A percentile compares a stretch with the other conserved stretches of the same genome.
Evolutionary conservation across 352 stramenopile species (phyloP).

Genomic region (Phytophthora crassamura): DNA sequence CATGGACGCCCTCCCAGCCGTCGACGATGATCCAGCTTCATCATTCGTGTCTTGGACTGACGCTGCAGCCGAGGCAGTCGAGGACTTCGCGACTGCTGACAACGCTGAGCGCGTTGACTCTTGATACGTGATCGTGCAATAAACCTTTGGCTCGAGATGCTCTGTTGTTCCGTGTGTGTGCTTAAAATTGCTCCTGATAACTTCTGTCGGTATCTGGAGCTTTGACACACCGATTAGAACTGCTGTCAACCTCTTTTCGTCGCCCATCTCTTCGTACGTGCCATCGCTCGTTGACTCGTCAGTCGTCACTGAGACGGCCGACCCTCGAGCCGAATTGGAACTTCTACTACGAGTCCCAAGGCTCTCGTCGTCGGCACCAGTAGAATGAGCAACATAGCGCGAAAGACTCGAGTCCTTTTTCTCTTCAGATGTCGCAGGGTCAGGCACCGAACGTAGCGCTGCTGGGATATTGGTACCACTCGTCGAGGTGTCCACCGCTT

Average conservation of each 20-base stretch:
- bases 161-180: conserved; percentile 36
- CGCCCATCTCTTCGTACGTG: conserved; percentile 63
- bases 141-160: conserved; percentile 67
- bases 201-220: conserved; percentile 55
- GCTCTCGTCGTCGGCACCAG: conserved; percentile 27
- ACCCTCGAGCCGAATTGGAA: conserved; percentile 33
- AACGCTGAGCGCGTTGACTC: conserved; percentile 78
- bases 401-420: conserved; percentile 43
- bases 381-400: conserved; percentile 23
- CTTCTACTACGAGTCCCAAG: conserved; percentile 20
- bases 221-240: conserved; percentile 82
- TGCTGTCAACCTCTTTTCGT: conserved; percentile 75
- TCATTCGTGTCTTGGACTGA: conserved; percentile 22
- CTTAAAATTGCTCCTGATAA: conserved; percentile 50
- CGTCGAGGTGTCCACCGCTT: conserved; percentile 77
- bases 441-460: conserved; percentile 27
- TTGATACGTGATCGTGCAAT: conserved; percentile 84
- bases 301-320: conserved; percentile 61
- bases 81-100: conserved; percentile 67
- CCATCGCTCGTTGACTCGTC: conserved; percentile 72
- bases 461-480: conserved; percentile 46
- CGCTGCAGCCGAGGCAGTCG: conserved; percentile 12
- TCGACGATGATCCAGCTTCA: conserved; percentile 13
- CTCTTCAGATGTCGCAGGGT: conserved; percentile 22
- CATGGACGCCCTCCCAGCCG: conserved; percentile 6